Evolutionary conservation across 176 grass and related monocot species (phyloP), one percentile per base, ranked within the genome.

Genomic region (Carex scoparia): DNA sequence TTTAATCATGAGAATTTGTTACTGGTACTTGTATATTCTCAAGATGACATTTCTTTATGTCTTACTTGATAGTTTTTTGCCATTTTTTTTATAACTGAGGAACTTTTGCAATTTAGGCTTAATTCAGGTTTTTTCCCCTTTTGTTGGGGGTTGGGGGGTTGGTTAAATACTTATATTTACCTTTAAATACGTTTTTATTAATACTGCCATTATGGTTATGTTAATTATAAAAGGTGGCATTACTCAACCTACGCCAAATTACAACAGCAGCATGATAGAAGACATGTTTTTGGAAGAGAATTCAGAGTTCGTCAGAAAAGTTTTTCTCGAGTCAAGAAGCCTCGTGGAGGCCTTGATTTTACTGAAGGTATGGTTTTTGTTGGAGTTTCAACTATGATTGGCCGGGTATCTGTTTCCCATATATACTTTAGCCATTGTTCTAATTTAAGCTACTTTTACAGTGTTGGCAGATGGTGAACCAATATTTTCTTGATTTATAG

Each of bases 251-350:
- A 98, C 96, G 84, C 93, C 91, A 56, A 98, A 90, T 72, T 98
- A 98, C 81, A 98, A 94, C 81, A 87, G 73, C 83, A 98, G 90
- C 81, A 94, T 98, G 81, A 76, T 98, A 87, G 96, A 98, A 76
- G 96, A 98, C 86, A 92, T 98, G 88, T 94, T 95, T 88, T 81
- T 98, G 63, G 93, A 95, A 82, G 96, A 98, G 70, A 98, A 94
- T 86, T 89, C 88, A 77, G 89, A 92, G 55, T 94, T 88, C 82
- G 84, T 94, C 5, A 84, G 63, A 76, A 91, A 81, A 84, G 77
- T 66, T 55, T 90, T 93, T 90, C 83, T 82, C 65, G 79, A 87
- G 80, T 92, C 89, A 90, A 91, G 89, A 84, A 87, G 54, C 53
- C 85, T 98, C 56, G 83, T 92, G 82, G 93, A 95, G n/a, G 93